Percentiles rank a stretch among this genome's conserved stretches.
phyloP scores from a whole-genome alignment of 2,329 filamentous ascomycete species.

The Helicocarpus griseus region DNA sequence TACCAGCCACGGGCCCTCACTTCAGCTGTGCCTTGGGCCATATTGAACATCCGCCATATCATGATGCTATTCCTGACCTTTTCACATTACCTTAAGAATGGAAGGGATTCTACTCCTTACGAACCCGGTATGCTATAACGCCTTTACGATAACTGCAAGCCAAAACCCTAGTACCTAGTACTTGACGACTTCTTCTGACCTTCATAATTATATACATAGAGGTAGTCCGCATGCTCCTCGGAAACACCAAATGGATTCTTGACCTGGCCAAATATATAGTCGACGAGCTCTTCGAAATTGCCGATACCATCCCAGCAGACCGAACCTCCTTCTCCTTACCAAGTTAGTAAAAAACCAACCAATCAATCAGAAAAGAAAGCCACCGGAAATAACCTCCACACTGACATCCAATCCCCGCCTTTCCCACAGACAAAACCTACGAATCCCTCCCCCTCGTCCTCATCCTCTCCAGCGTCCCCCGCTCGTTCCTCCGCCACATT shows the following conservation, averaged over 20 bases:
- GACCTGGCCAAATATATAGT: constrained; percentile 52
- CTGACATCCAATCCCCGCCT: neutral
- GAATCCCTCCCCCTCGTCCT: constrained; percentile 41
- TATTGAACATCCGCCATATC: constrained; percentile 63
- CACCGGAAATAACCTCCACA: no score
- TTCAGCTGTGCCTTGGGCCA: constrained; percentile 65
- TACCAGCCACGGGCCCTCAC: constrained; percentile 52
- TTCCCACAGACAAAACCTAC: constrained; percentile 12
- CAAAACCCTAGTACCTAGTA: neutral
- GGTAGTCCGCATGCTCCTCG: constrained; percentile 60
- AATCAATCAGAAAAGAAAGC: neutral
- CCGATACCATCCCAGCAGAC: constrained; percentile 21
- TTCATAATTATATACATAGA: constrained; percentile 45
- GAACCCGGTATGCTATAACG: constrained; percentile 46
- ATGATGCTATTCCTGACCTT: constrained; percentile 53
- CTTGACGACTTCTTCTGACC: no score
- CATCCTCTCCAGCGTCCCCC: constrained; percentile 63
- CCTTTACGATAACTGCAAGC: constrained; percentile 5
- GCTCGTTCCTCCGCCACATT: constrained; percentile 60
- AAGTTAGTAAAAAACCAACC: constrained; percentile 16
- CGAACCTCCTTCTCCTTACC: constrained; percentile 25
- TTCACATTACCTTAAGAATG: constrained; percentile 54
- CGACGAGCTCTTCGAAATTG: constrained; percentile 42
- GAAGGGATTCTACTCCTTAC: constrained; percentile 33
- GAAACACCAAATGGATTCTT: constrained; percentile 69